A percentile compares a stretch with the other conserved stretches of the same genome.
These are phyloP conservation scores for Hamamelis virginiana DNA, from an alignment of 164 flowering plant genomes.

Conservation along the genomic window DNA sequence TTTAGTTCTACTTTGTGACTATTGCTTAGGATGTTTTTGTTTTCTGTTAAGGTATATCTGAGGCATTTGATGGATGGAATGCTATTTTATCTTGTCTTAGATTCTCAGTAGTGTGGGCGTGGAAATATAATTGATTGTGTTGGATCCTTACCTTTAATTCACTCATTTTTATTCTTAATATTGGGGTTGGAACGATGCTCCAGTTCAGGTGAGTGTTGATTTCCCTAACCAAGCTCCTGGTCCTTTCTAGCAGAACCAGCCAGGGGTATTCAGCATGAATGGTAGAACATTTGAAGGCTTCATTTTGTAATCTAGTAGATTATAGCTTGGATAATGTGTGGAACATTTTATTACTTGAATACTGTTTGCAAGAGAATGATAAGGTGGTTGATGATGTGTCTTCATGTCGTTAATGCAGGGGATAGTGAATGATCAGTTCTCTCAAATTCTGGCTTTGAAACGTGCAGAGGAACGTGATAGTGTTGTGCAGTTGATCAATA, in stretches of 20 bases:
- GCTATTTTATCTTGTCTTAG: not conserved
- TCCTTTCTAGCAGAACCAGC: too few relatives aligned
- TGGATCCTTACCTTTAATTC: not conserved
- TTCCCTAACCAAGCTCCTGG: too few relatives aligned
- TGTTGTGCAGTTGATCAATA: constrained; percentile 16
- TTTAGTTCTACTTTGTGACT: not conserved
- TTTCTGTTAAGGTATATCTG: not conserved
- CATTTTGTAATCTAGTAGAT: not conserved
- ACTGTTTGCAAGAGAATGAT: not conserved
- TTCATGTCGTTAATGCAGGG: constrained; percentile 9
- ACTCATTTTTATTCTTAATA: not conserved
- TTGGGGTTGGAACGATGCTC: too few relatives aligned
- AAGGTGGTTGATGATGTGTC: not conserved
- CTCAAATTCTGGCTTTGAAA: constrained; percentile 6
- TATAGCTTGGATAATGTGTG: not conserved
- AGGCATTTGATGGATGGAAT: not conserved
- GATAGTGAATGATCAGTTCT: constrained; percentile 12
- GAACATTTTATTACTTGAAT: not conserved
- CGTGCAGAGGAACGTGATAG: constrained; percentile 7
- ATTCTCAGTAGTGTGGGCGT: not conserved
- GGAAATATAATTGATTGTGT: not conserved
- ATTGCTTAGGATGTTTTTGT: not conserved
- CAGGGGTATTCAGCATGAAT: too few relatives aligned
- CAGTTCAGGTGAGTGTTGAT: too few relatives aligned
- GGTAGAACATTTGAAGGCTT: too few relatives aligned